phyloP scores from a whole-genome alignment of 208 protist genomes.

The Acanthamoeba culbertsoni region DNA sequence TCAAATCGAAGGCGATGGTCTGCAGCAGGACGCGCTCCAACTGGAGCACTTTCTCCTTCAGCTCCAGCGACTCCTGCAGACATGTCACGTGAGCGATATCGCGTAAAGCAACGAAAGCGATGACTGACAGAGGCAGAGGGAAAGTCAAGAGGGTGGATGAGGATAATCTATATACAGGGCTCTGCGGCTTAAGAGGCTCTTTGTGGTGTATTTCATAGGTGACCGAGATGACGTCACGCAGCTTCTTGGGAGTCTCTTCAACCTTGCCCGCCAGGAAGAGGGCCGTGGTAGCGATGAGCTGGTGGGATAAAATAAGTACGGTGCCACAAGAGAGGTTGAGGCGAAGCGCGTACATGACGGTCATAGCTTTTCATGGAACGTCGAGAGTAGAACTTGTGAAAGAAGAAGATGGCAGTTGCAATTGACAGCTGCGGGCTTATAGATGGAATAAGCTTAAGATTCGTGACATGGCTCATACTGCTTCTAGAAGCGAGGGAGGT shows the following conservation, averaged over 20 bases:
- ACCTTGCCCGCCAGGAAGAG: slow-evolving; percentile 87
- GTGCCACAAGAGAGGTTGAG: not conserved
- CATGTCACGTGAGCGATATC: not conserved
- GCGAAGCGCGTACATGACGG: slow-evolving; percentile 67
- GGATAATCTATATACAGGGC: not conserved
- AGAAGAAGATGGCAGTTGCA: slow-evolving; percentile 84
- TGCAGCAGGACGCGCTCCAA: slow-evolving; percentile 79
- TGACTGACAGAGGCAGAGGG: not conserved
- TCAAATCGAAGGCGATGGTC: slow-evolving; percentile 81
- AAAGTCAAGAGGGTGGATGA: not conserved
- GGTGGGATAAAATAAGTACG: not conserved
- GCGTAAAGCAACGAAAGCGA: not conserved
- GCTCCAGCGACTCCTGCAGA: slow-evolving; percentile 63
- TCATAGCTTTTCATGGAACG: slow-evolving; percentile 80
- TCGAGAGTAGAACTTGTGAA: slow-evolving; percentile 84
- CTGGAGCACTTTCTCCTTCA: slow-evolving; percentile 74
- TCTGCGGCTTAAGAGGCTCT: slow-evolving; percentile 32
- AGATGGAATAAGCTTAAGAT: not conserved
- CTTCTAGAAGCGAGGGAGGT: not conserved
- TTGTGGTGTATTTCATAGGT: slow-evolving; percentile 57
- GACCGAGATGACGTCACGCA: slow-evolving; percentile 76
- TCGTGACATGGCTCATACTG: not conserved
- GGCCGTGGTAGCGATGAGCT: slow-evolving; percentile 77
- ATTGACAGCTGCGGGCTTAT: slow-evolving; percentile 81
- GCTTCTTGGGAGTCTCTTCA: slow-evolving; percentile 85